Conservation (phyloP, 768 basidiomycete genomes). For the Russula dissimulans region DNA sequence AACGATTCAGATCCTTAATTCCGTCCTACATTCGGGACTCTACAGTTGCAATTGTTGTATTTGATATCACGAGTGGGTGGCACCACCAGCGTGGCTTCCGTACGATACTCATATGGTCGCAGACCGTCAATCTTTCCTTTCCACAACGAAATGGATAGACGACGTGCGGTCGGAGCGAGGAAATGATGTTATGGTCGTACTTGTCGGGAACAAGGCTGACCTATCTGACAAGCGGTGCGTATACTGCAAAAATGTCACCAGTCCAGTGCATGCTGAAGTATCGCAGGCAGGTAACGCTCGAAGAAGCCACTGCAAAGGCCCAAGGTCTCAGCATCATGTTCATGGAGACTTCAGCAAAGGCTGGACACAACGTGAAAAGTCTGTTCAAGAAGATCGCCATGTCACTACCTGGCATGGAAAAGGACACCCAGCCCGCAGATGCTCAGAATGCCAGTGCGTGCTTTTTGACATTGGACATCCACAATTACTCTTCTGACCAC, state of each 20-base stretch:
- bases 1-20: slow-evolving; percentile 94
- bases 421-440: slow-evolving; percentile 48
- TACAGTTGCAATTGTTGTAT: slow-evolving; percentile 97
- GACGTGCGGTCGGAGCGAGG: slow-evolving; percentile 97
- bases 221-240: slow-evolving; percentile 93
- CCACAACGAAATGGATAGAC: slow-evolving; percentile 99
- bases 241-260: neutral
- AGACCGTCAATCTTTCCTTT: slow-evolving; percentile 98
- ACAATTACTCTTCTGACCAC: neutral
- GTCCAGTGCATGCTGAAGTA: neutral
- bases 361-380: slow-evolving; percentile 98
- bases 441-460: slow-evolving; percentile 38
- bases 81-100: neutral
- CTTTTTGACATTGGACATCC: neutral
- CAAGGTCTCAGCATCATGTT: slow-evolving; percentile 93
- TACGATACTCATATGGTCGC: neutral
- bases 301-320: slow-evolving; percentile 89
- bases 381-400: slow-evolving; percentile 99
- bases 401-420: slow-evolving; percentile 95
- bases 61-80: slow-evolving; percentile 91
- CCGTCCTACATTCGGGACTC: slow-evolving; percentile 99
- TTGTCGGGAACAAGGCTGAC: slow-evolving; percentile 99
- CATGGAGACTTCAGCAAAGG: slow-evolving; percentile 99
- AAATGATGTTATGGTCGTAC: slow-evolving; percentile 94
- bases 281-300: slow-evolving; percentile 91